A percentile compares a stretch with the other conserved stretches of the same genome.
Evolutionary conservation across 2,329 filamentous ascomycete genomes (phyloP).

Genomic region (Colletotrichum endophyticum): DNA sequence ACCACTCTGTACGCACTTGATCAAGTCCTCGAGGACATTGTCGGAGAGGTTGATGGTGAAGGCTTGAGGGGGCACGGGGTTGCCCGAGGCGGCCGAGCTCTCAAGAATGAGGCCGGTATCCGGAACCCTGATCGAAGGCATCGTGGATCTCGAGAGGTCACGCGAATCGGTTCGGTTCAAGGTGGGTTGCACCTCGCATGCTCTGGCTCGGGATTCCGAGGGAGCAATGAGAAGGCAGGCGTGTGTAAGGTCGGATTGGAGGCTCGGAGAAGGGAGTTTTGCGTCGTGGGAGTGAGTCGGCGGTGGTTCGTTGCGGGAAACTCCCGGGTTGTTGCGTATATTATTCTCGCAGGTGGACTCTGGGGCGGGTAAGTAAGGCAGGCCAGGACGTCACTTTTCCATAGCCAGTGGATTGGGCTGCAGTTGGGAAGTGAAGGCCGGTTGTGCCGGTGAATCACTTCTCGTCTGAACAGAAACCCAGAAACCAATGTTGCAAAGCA

Average conservation of each 20-base stretch:
- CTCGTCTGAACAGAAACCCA: neutral
- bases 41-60: constrained; percentile 64
- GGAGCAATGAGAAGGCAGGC: neutral
- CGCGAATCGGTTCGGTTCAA: neutral
- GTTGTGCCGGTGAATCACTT: neutral
- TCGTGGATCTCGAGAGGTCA: constrained; percentile 31
- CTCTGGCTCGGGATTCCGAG: neutral
- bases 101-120: constrained; percentile 63
- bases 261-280: neutral
- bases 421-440: neutral
- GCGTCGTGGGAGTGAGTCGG: neutral
- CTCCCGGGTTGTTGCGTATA: neutral
- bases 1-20: constrained; percentile 62
- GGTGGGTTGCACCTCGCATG: constrained; percentile 12
- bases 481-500: neutral
- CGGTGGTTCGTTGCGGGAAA: neutral
- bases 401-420: constrained; percentile 6
- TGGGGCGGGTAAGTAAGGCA: constrained; percentile 3
- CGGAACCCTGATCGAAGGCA: constrained; percentile 62
- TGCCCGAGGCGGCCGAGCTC: constrained; percentile 46
- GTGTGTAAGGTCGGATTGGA: neutral
- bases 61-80: constrained; percentile 54
- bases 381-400: constrained; percentile 20
- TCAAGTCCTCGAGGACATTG: constrained; percentile 66
- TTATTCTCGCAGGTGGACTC: constrained; percentile 16